Conservation (phyloP, 306 rosid genomes). For the Neltuma alba region DNA sequence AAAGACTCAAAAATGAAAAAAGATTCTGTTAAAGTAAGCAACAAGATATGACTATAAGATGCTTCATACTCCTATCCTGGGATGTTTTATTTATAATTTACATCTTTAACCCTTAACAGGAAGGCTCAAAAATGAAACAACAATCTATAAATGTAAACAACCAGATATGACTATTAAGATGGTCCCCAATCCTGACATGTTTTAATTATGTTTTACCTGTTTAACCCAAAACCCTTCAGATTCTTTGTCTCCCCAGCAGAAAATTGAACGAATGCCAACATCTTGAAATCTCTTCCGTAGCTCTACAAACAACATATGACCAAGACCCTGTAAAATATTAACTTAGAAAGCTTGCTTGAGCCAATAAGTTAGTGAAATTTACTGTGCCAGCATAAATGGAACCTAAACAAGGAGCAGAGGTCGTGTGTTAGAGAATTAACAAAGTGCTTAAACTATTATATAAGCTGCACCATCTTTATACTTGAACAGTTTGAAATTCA, state of each 20-base stretch:
- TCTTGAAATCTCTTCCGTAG: slow-evolving; percentile 67
- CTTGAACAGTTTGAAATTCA: background rate
- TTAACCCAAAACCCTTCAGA: slow-evolving; percentile 94
- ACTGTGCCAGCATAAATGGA: slow-evolving; percentile 4
- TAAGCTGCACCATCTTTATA: slow-evolving; percentile 25
- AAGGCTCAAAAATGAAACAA: slow-evolving; percentile 21
- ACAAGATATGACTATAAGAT: slow-evolving; percentile 4
- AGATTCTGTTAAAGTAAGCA: slow-evolving; percentile 17
- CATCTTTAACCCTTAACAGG: slow-evolving; percentile 77
- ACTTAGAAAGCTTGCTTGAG: slow-evolving; percentile 25
- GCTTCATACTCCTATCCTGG: slow-evolving; percentile 13
- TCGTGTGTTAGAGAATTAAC: slow-evolving; percentile 19
- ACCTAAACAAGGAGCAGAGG: slow-evolving; percentile 4
- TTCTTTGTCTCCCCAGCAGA: slow-evolving; percentile 96
- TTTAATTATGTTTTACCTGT: slow-evolving; percentile 54
- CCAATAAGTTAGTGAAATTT: background rate
- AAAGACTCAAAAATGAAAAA: slow-evolving; percentile 23
- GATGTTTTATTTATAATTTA: slow-evolving; percentile 30
- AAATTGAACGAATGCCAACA: slow-evolving; percentile 78
- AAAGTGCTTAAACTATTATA: slow-evolving; percentile 27
- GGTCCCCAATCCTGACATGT: slow-evolving; percentile 23
- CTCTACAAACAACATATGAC: slow-evolving; percentile 66
- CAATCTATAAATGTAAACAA: slow-evolving; percentile 18
- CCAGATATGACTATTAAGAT: slow-evolving; percentile 7
- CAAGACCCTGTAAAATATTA: slow-evolving; percentile 70